These are phyloP conservation scores for Fusarium sp. DNA, from an alignment of 2,329 filamentous ascomycete species.

Conservation along the genomic window DNA sequence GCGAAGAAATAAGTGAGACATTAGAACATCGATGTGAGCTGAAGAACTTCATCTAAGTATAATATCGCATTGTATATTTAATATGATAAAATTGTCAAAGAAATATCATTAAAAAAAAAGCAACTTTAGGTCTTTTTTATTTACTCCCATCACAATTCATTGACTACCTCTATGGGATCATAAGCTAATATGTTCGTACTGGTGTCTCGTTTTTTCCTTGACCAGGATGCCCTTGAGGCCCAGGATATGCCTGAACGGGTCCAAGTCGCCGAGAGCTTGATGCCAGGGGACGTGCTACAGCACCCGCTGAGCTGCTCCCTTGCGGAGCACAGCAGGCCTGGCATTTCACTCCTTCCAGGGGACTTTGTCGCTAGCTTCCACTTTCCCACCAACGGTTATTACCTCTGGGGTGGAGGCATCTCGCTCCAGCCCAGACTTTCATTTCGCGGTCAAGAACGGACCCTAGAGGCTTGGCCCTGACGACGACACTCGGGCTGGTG, in stretches of 20 bases:
- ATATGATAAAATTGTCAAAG: neutral
- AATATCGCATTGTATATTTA: too few species aligned
- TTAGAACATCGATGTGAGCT: neutral
- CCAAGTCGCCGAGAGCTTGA: constrained; percentile 32
- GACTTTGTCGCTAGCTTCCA: constrained; percentile 31
- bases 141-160: neutral
- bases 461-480: constrained; percentile 8
- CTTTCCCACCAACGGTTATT: constrained; percentile 35
- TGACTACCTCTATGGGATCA: neutral
- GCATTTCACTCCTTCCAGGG: constrained; percentile 32
- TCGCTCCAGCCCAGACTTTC: constrained; percentile 29
- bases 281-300: constrained; percentile 6
- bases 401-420: constrained; percentile 27
- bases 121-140: neutral
- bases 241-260: constrained; percentile 36
- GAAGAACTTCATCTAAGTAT: too few species aligned
- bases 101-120: neutral
- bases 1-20: neutral
- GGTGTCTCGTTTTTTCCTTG: neutral
- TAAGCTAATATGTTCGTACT: neutral
- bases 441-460: constrained; percentile 28
- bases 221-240: constrained; percentile 4
- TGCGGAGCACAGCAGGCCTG: constrained; percentile 26
- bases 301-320: constrained; percentile 9
- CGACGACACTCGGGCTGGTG: constrained; percentile 6